Percentiles rank a stretch among this genome's conserved stretches.
Evolutionary conservation across 1,284 basidiomycete species (phyloP).

Genomic region (Malassezia furfur): DNA sequence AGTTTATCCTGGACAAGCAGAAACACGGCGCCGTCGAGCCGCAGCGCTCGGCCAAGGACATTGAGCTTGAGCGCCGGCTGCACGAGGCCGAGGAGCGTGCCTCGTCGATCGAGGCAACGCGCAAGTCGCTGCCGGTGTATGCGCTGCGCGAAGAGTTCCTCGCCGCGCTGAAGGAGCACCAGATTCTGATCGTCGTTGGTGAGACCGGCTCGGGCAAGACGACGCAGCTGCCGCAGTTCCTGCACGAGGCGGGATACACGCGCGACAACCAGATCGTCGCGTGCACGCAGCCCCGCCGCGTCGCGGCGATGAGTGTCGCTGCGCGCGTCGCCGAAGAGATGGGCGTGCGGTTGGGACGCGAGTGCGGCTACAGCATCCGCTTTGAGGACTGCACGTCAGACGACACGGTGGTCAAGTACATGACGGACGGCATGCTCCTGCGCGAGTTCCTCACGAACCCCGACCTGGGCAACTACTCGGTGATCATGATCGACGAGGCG

Average conservation of each 20-base stretch:
- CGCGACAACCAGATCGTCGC: constrained; percentile 75
- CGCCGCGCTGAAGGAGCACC: constrained; percentile 77
- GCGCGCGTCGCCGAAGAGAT: constrained; percentile 98
- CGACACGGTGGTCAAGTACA: constrained; percentile 51
- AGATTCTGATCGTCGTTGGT: constrained; percentile 54
- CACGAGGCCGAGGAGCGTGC: constrained; percentile 69
- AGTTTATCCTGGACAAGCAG: constrained; percentile 75
- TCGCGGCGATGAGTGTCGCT: constrained; percentile 98
- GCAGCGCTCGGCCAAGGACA: constrained; percentile 53
- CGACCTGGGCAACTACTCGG: constrained; percentile 39
- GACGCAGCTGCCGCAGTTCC: constrained; percentile 92
- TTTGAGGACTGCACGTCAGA: constrained; percentile 99
- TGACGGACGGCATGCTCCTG: constrained; percentile 48
- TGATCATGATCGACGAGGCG: constrained; percentile 47
- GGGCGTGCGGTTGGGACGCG: constrained; percentile 88
- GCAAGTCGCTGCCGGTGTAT: constrained; percentile 43
- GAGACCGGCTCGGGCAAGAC: constrained; percentile 84
- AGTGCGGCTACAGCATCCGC: constrained; percentile 89
- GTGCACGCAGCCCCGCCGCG: constrained; percentile 95
- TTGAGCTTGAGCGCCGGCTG: constrained; percentile 73
- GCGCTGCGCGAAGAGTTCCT: constrained; percentile 51
- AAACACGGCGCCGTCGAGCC: constrained; percentile 49
- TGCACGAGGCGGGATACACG: constrained; percentile 93
- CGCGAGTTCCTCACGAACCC: constrained; percentile 47
- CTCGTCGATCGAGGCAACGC: constrained; percentile 37